Evolutionary conservation across 306 rosid species (phyloP).

Genomic region (Fragaria vesca): DNA sequence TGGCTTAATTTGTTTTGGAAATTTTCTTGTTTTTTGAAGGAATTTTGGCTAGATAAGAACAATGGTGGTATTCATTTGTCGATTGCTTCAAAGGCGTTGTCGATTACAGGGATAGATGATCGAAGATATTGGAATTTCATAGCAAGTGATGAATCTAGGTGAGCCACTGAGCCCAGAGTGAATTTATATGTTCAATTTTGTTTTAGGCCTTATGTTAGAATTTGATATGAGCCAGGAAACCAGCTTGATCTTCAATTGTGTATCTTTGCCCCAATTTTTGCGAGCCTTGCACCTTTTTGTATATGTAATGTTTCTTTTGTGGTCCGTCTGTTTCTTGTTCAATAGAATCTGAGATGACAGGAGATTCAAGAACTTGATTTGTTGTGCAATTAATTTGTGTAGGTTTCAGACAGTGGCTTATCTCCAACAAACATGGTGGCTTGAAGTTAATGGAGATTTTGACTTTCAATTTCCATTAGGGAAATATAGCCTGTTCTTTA

Average conservation of each 20-base stretch:
- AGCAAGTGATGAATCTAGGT: slow-evolving; percentile 74
- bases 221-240: slow-evolving; percentile 10
- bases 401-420: slow-evolving; percentile 85
- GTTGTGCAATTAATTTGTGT: slow-evolving; percentile 4
- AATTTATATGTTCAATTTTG: background rate
- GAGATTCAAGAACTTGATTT: slow-evolving; percentile 5
- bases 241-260: slow-evolving; percentile 5
- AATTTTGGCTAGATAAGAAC: slow-evolving; percentile 71
- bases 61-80: slow-evolving; percentile 62
- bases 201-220: background rate
- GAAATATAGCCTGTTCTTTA: slow-evolving; percentile 58
- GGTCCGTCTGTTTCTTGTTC: background rate
- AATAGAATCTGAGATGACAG: background rate
- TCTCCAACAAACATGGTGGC: slow-evolving; percentile 97
- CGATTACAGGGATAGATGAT: slow-evolving; percentile 88
- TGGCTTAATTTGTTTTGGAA: background rate
- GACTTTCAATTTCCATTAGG: slow-evolving; percentile 80
- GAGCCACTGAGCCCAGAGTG: slow-evolving; percentile 57
- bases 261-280: background rate
- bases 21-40: slow-evolving; percentile 40
- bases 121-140: slow-evolving; percentile 91
- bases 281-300: background rate
- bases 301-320: background rate
- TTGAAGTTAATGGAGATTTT: slow-evolving; percentile 74
- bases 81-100: slow-evolving; percentile 64